phyloP scores from a whole-genome alignment of 1,139 yeast genomes.

The Zygosaccharomyces sapae region DNA sequence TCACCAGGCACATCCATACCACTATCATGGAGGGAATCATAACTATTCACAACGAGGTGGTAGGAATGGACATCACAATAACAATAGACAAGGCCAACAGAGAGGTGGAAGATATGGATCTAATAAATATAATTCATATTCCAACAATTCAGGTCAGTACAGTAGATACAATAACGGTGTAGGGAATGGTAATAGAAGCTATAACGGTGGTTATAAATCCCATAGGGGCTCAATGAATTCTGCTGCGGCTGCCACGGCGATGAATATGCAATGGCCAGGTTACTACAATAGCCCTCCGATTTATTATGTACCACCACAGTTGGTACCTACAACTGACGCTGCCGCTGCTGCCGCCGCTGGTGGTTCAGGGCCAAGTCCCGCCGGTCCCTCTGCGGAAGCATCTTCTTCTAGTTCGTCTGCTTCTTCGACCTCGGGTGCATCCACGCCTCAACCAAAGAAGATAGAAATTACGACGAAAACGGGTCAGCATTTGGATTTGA shows the following conservation, averaged over 20 bases:
- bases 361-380: constrained; percentile 6
- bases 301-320: constrained; percentile 26
- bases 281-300: constrained; percentile 24
- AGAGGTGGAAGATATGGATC: constrained; percentile 16
- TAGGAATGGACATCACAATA: constrained; percentile 10
- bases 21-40: constrained; percentile 9
- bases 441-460: constrained; percentile 25
- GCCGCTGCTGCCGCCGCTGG: constrained; percentile 10
- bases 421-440: constrained; percentile 15
- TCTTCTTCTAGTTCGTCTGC: constrained; percentile 14
- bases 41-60: constrained; percentile 14
- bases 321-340: constrained; percentile 12
- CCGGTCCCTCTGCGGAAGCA: constrained; percentile 8
- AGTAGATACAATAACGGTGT: constrained; percentile 12
- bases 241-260: constrained; percentile 14
- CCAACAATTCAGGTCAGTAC: constrained; percentile 12
- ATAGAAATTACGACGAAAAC: constrained; percentile 36
- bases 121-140: constrained; percentile 11
- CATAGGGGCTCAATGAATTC: constrained; percentile 14
- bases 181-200: constrained; percentile 11
- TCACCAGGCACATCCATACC: constrained; percentile 11
- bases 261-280: constrained; percentile 25
- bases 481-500: constrained; percentile 33
- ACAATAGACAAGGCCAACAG: constrained; percentile 13
- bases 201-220: constrained; percentile 15